Percentiles rank a stretch among this genome's conserved stretches.
Conservation (phyloP, 1,284 basidiomycete genomes). For the Trametes versicolor region DNA sequence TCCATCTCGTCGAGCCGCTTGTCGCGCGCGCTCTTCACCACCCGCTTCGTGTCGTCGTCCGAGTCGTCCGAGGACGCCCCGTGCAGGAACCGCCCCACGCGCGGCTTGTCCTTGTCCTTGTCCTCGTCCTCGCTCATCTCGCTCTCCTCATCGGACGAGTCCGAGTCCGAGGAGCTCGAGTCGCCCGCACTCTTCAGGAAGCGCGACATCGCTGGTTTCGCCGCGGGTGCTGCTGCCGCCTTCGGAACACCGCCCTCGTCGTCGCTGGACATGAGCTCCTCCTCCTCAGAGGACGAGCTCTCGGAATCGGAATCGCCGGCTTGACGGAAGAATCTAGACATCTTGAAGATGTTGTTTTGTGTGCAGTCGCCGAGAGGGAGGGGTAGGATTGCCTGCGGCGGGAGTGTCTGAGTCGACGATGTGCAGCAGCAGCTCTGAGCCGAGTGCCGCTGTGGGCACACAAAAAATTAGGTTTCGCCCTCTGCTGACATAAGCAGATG, state of each 20-base stretch:
- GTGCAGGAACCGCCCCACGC: slow-evolving; percentile 52
- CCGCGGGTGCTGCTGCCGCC: slow-evolving; percentile 52
- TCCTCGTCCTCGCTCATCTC: slow-evolving; percentile 47
- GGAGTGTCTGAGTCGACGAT: slow-evolving; percentile 27
- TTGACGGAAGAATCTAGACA: slow-evolving; percentile 92
- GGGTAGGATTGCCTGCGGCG: slow-evolving; percentile 20
- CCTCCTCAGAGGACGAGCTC: slow-evolving; percentile 75
- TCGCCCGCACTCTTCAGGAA: slow-evolving; percentile 70
- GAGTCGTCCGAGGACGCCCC: slow-evolving; percentile 71
- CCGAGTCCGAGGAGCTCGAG: slow-evolving; percentile 53
- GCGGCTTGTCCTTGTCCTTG: slow-evolving; percentile 52
- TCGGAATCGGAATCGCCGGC: slow-evolving; percentile 85
- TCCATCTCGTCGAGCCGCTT: slow-evolving; percentile 92
- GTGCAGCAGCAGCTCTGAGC: slow-evolving; percentile 7
- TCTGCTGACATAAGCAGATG: slow-evolving; percentile 13
- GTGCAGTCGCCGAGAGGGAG: slow-evolving; percentile 5
- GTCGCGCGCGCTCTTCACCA: slow-evolving; percentile 88
- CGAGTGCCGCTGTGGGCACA: slow-evolving; percentile 6
- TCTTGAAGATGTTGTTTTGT: slow-evolving; percentile 43
- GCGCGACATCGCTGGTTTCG: slow-evolving; percentile 77
- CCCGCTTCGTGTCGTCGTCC: slow-evolving; percentile 75
- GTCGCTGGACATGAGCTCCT: slow-evolving; percentile 83
- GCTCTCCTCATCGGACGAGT: slow-evolving; percentile 53
- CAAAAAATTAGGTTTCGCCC: slow-evolving; percentile 37
- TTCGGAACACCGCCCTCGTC: slow-evolving; percentile 64